A percentile compares a stretch with the other conserved stretches of the same genome.
phyloP scores from a whole-genome alignment of 768 basidiomycete genomes.

The Polyporus arcularius region DNA sequence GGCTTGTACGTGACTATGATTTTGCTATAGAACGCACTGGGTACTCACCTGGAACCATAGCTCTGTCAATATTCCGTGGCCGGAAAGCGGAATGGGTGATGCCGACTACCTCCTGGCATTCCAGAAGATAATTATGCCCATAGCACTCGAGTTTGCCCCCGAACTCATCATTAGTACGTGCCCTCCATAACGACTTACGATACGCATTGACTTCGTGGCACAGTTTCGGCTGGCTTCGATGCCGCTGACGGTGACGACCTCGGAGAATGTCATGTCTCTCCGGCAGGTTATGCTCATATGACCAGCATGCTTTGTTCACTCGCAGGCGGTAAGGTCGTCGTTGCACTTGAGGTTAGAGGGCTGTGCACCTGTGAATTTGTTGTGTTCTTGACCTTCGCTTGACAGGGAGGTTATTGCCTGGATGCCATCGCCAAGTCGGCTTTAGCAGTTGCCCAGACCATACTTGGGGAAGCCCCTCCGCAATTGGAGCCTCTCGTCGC shows the following conservation, averaged over 20 bases:
- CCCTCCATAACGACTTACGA: not conserved
- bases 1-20: slow-evolving; percentile 66
- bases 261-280: slow-evolving; percentile 89
- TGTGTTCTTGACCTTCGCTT: not conserved
- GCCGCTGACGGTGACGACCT: slow-evolving; percentile 92
- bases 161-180: slow-evolving; percentile 92
- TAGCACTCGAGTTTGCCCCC: slow-evolving; percentile 94
- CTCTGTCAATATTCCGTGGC: slow-evolving; percentile 97
- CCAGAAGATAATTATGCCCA: slow-evolving; percentile 94
- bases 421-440: slow-evolving; percentile 87
- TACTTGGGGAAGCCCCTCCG: slow-evolving; percentile 88
- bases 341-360: slow-evolving; percentile 84
- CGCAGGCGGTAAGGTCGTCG: slow-evolving; percentile 86
- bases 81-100: slow-evolving; percentile 82
- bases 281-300: slow-evolving; percentile 96
- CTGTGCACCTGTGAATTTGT: not conserved
- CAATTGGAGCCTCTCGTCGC: slow-evolving; percentile 73
- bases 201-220: not conserved
- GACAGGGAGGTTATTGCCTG: slow-evolving; percentile 93
- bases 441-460: slow-evolving; percentile 79
- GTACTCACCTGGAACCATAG: slow-evolving; percentile 39
- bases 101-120: slow-evolving; percentile 97
- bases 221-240: slow-evolving; percentile 98
- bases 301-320: slow-evolving; percentile 93
- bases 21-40: slow-evolving; percentile 1